phyloP scores from a whole-genome alignment of 208 protist genomes.

The Leishmania gerbilli region DNA sequence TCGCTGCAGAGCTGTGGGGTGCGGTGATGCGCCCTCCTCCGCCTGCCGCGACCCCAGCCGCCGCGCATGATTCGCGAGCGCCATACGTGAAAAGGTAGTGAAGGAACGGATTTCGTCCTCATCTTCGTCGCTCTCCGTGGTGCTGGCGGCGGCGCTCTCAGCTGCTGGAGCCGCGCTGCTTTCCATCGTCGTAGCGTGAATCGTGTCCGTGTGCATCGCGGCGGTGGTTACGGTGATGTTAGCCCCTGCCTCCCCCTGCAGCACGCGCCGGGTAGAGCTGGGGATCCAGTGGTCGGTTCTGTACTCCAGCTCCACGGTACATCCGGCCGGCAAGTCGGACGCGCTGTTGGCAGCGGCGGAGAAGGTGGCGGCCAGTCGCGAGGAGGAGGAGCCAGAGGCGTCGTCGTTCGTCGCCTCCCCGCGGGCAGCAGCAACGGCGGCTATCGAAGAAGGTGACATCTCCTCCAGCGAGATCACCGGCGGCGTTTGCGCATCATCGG shows the following conservation, averaged over 20 bases:
- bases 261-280: background rate
- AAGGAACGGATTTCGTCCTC: conserved; percentile 26
- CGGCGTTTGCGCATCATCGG: background rate
- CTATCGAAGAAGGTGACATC: conserved; percentile 12
- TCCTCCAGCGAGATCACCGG: conserved; percentile 20
- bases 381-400: background rate
- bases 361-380: background rate
- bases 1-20: background rate
- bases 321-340: conserved; percentile 6
- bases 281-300: conserved; percentile 19
- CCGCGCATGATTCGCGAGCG: conserved; percentile 16
- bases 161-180: background rate
- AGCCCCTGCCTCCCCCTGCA: conserved; percentile 1
- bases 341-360: background rate
- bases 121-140: conserved; percentile 14
- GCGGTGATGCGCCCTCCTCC: background rate
- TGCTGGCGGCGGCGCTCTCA: conserved; percentile 5
- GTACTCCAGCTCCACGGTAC: conserved; percentile 33
- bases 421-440: background rate
- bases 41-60: background rate
- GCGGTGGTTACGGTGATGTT: conserved; percentile 13
- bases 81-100: conserved; percentile 31
- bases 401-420: background rate
- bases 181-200: background rate
- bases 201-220: background rate